phyloP scores from a whole-genome alignment of 768 basidiomycete genomes.

The Porpolomopsis calyptriformis region DNA sequence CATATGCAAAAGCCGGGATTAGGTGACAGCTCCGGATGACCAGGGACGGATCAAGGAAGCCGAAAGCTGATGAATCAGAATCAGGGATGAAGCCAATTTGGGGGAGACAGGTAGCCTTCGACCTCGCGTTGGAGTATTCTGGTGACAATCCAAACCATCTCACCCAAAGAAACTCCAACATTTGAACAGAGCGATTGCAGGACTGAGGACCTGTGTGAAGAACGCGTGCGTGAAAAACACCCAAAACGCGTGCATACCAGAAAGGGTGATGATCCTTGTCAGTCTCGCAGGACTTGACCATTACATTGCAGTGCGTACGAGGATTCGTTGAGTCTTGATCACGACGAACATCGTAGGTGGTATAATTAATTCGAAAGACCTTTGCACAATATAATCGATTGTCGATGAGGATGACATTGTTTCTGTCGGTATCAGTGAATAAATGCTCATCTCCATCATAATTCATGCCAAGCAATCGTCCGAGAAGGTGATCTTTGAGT shows the following conservation, averaged over 20 bases:
- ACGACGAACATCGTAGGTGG: constrained; percentile 33
- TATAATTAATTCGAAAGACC: constrained; percentile 29
- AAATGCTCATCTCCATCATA: constrained; percentile 12
- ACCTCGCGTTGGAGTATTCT: constrained; percentile 6
- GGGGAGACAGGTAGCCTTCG: constrained; percentile 16
- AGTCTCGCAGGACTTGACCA: constrained; percentile 16
- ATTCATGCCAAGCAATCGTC: constrained; percentile 12
- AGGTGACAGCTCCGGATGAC: constrained; percentile 33
- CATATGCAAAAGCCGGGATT: constrained; percentile 28
- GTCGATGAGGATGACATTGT: constrained; percentile 14
- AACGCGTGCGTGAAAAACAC: constrained; percentile 6
- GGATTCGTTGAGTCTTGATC: constrained; percentile 33
- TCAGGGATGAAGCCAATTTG: constrained; percentile 25
- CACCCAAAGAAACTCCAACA: constrained; percentile 12
- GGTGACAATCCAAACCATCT: constrained; percentile 10
- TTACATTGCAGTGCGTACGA: constrained; percentile 25
- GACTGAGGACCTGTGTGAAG: constrained; percentile 9
- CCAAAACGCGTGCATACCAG: constrained; percentile 2
- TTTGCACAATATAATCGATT: constrained; percentile 22
- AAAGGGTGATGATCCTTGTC: constrained; percentile 16
- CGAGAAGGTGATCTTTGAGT: constrained; percentile 22
- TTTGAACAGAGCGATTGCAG: constrained; percentile 7
- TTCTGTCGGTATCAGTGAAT: constrained; percentile 11
- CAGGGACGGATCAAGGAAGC: constrained; percentile 34
- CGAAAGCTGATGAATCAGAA: constrained; percentile 23